phyloP scores from a whole-genome alignment of 331 rosid genomes.

The Malus hybrid region DNA sequence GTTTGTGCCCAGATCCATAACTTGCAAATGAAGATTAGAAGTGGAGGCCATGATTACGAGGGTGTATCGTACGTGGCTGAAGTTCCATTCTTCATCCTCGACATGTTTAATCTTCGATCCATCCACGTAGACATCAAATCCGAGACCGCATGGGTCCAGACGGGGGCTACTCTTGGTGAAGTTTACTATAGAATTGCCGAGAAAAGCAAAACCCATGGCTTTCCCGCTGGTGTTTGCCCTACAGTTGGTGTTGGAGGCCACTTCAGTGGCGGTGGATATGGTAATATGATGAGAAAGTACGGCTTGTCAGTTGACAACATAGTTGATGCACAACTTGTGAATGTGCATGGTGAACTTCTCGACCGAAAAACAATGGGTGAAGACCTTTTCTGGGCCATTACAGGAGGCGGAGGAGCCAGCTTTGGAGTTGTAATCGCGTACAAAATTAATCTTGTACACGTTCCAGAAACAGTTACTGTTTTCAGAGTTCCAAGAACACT shows the following conservation, averaged over 20 bases:
- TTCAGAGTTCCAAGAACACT: constrained; percentile 31
- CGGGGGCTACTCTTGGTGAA: constrained; percentile 42
- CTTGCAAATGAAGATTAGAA: constrained; percentile 45
- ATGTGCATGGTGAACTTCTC: constrained; percentile 42
- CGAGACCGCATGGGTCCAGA: constrained; percentile 28
- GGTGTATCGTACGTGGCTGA: constrained; percentile 48
- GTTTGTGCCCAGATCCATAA: background rate
- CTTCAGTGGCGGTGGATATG: too few species aligned
- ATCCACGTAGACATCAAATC: constrained; percentile 29
- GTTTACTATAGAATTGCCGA: background rate
- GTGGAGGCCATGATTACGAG: constrained; percentile 74
- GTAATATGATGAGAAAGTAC: too few species aligned
- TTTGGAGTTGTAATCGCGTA: constrained; percentile 57
- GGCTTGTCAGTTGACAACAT: too few species aligned
- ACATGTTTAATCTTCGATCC: constrained; percentile 43
- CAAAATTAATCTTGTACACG: constrained; percentile 34
- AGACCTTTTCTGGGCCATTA: constrained; percentile 64
- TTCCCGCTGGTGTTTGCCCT: background rate
- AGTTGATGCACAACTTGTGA: background rate
- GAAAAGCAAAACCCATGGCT: background rate
- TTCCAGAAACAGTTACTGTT: constrained; percentile 47
- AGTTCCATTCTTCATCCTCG: constrained; percentile 42
- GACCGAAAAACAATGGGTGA: constrained; percentile 48
- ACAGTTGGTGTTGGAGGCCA: background rate
- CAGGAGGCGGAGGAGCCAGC: constrained; percentile 69